phyloP scores from a whole-genome alignment of 768 basidiomycete species.

The Floccularia luteovirens region DNA sequence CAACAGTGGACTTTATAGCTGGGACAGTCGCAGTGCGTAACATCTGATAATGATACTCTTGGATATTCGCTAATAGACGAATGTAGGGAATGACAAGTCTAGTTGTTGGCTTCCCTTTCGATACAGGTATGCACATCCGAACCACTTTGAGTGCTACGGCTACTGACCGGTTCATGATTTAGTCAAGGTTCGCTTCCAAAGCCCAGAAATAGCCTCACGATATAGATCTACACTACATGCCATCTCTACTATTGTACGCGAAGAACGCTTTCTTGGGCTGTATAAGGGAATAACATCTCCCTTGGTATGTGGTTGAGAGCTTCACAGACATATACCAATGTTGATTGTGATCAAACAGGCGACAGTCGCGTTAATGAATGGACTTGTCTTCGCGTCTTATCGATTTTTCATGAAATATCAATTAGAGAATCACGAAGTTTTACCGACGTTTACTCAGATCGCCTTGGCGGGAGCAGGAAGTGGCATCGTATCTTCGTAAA shows the following conservation, averaged over 20 bases:
- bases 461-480: constrained; percentile 73
- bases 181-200: constrained; percentile 84
- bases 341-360: constrained; percentile 29
- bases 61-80: not conserved
- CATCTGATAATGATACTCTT: not conserved
- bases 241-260: constrained; percentile 56
- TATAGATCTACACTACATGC: constrained; percentile 65
- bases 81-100: constrained; percentile 55
- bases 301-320: no score
- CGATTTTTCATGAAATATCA: constrained; percentile 70
- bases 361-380: constrained; percentile 72
- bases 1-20: constrained; percentile 70
- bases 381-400: constrained; percentile 82
- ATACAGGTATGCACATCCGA: constrained; percentile 29
- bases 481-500: constrained; percentile 76
- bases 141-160: not conserved
- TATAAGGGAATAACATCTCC: constrained; percentile 79
- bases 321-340: no score
- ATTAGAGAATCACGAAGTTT: constrained; percentile 30
- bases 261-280: constrained; percentile 61
- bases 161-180: not conserved
- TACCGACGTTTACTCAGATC: constrained; percentile 67
- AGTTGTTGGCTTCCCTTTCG: constrained; percentile 71
- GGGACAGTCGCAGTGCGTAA: constrained; percentile 53
- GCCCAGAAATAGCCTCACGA: constrained; percentile 41